These are phyloP conservation scores for Boletus semigastroideus DNA, from an alignment of 1,284 basidiomycete genomes.

Conservation along the genomic window DNA sequence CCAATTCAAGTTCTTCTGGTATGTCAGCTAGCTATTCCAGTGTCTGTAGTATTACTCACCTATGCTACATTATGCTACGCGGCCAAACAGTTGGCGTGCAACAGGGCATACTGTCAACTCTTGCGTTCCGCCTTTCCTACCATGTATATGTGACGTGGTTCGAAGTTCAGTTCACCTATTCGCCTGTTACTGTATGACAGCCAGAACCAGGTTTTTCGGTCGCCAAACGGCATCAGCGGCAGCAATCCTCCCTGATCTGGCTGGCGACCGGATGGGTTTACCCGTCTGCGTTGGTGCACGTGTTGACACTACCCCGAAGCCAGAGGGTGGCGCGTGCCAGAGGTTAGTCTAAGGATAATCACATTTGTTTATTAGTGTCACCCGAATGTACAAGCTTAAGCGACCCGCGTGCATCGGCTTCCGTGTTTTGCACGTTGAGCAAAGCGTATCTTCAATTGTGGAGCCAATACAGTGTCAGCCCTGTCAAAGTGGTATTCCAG, in stretches of 20 bases:
- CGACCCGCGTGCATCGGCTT: not conserved
- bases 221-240: too few relatives aligned
- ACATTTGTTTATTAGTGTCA: not conserved
- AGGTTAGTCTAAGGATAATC: not conserved
- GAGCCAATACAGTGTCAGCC: not conserved
- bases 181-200: not conserved
- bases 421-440: not conserved
- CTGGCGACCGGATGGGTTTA: not conserved
- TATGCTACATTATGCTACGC: not conserved
- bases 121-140: not conserved
- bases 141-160: not conserved
- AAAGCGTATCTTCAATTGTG: not conserved
- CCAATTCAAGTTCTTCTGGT: not conserved
- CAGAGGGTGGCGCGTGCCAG: not conserved
- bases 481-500: not conserved
- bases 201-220: not conserved
- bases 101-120: not conserved
- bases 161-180: not conserved
- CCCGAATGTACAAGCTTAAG: not conserved
- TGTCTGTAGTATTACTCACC: not conserved
- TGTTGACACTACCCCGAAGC: not conserved
- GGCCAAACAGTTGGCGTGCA: not conserved
- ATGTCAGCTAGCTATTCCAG: too few relatives aligned
- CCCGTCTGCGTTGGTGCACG: too few relatives aligned
- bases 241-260: too few relatives aligned